phyloP scores from a whole-genome alignment of 139 green algal genomes.

The Dunaliella primolecta region DNA sequence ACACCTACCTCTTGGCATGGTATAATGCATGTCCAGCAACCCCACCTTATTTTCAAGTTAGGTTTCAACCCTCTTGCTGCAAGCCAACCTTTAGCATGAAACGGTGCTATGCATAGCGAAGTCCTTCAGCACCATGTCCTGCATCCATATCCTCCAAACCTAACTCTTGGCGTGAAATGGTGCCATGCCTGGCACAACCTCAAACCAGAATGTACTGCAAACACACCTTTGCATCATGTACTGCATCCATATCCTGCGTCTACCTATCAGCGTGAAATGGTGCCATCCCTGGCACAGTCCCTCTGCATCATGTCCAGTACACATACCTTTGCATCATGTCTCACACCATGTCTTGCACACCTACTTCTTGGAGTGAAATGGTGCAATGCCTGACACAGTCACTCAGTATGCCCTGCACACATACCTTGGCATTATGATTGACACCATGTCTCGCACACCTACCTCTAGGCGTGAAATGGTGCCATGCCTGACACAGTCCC shows the following conservation, averaged over 20 bases:
- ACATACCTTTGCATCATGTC: neutral
- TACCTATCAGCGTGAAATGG: slow-evolving; percentile 49
- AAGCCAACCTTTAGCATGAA: neutral
- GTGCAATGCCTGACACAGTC: no score
- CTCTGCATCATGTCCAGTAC: slow-evolving; percentile 69
- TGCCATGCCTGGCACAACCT: slow-evolving; percentile 39
- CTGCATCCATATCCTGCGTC: no score
- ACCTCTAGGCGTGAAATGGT: no score
- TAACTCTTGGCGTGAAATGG: slow-evolving; percentile 49
- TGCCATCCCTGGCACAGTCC: slow-evolving; percentile 41
- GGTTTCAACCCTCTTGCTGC: neutral
- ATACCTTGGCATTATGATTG: neutral
- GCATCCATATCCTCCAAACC: no score
- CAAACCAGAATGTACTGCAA: neutral
- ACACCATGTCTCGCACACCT: neutral
- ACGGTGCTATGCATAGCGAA: no score
- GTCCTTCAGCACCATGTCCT: no score
- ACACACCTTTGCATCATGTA: no score
- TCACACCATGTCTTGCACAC: neutral
- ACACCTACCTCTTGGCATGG: slow-evolving; percentile 1
- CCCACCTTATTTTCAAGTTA: no score
- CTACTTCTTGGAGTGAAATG: no score
- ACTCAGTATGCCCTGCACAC: no score
- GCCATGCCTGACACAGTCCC: no score
- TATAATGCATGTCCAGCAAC: no score